These are phyloP conservation scores for Cystofilobasidium capitatum DNA, from an alignment of 768 basidiomycete species.

Conservation along the genomic window DNA sequence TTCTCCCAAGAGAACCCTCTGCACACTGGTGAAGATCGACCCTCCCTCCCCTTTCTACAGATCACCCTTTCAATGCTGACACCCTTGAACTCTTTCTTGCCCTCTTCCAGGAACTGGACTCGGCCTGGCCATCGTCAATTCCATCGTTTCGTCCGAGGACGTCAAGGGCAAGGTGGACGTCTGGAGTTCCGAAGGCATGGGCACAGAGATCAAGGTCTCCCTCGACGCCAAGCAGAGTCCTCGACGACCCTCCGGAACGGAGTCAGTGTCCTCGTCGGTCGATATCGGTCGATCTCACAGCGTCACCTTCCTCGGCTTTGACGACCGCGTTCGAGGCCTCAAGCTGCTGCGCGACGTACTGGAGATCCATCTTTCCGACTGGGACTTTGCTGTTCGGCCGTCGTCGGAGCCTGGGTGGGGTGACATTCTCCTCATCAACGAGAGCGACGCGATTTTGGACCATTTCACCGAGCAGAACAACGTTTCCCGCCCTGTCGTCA, in stretches of 20 bases:
- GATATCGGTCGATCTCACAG: constrained; percentile 34
- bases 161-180: constrained; percentile 89
- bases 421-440: constrained; percentile 20
- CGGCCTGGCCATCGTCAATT: constrained; percentile 89
- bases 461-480: constrained; percentile 53
- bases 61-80: not conserved
- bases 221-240: constrained; percentile 61
- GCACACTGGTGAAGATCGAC: constrained; percentile 86
- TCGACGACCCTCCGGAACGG: constrained; percentile 15
- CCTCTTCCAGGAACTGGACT: constrained; percentile 86
- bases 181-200: constrained; percentile 63
- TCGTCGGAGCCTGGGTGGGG: constrained; percentile 9
- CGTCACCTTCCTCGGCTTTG: constrained; percentile 66
- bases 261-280: not conserved
- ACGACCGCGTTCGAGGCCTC: constrained; percentile 53
- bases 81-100: not conserved
- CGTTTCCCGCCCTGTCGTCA: constrained; percentile 56
- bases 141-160: constrained; percentile 54
- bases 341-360: constrained; percentile 58
- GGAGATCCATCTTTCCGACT: constrained; percentile 55
- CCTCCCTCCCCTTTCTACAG: not conserved
- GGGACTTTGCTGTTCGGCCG: constrained; percentile 50
- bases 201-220: constrained; percentile 81
- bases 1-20: constrained; percentile 95
- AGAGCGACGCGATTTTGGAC: constrained; percentile 11